These are phyloP conservation scores for Tetrapyrgos nigripes DNA, from an alignment of 1,284 basidiomycete species.

Conservation along the genomic window DNA sequence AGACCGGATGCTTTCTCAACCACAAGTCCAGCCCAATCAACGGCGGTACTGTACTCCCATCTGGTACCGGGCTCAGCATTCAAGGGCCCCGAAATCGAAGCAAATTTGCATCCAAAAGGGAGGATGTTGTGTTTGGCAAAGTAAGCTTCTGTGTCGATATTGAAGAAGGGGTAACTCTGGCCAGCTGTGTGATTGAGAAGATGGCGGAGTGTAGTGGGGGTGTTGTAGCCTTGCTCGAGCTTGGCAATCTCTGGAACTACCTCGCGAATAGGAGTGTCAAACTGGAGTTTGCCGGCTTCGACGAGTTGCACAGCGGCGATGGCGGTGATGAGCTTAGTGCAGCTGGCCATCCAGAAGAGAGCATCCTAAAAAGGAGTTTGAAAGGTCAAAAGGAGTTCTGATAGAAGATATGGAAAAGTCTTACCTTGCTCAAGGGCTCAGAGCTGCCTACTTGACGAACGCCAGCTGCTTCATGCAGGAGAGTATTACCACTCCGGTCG, in stretches of 20 bases:
- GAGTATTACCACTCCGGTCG: background rate
- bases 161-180: background rate
- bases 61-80: background rate
- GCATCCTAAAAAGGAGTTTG: slow-evolving; percentile 26
- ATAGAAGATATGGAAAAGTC: background rate
- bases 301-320: slow-evolving; percentile 37
- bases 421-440: background rate
- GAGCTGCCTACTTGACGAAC: background rate
- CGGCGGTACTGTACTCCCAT: background rate
- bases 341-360: slow-evolving; percentile 43
- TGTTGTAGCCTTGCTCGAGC: background rate
- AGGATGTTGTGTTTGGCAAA: background rate
- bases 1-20: background rate
- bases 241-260: slow-evolving; percentile 36
- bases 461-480: background rate
- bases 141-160: background rate
- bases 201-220: background rate
- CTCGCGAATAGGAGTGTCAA: slow-evolving; percentile 30
- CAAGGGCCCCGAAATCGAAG: background rate
- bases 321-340: slow-evolving; percentile 37
- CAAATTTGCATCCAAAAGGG: background rate
- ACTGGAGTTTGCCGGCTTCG: slow-evolving; percentile 32
- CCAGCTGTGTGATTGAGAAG: background rate
- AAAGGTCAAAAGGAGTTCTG: too few relatives aligned
- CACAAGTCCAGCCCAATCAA: background rate